Conservation (phyloP, 768 basidiomycete species). For the Tylopilus subfusipes region DNA sequence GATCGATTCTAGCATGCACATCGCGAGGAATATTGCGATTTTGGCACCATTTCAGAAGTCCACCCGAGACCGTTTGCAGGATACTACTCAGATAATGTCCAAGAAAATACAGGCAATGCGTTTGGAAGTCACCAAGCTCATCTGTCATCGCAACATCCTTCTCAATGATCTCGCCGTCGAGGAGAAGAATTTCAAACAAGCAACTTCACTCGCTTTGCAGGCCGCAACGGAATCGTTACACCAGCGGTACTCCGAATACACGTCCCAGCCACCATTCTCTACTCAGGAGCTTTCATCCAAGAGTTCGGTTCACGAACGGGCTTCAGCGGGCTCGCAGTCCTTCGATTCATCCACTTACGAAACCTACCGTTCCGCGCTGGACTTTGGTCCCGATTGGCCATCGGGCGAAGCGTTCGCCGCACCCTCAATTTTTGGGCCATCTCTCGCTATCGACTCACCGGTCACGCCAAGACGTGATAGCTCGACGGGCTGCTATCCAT, state of each 20-base stretch:
- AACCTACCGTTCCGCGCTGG: slow-evolving; percentile 68
- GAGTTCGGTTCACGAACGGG: slow-evolving; percentile 12
- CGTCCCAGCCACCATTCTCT: slow-evolving; percentile 35
- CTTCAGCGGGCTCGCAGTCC: slow-evolving; percentile 13
- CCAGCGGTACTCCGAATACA: slow-evolving; percentile 34
- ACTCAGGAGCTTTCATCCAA: slow-evolving; percentile 24
- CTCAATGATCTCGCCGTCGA: slow-evolving; percentile 72
- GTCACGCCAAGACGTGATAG: slow-evolving; percentile 27
- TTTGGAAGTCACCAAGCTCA: slow-evolving; percentile 66
- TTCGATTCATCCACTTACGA: slow-evolving; percentile 50
- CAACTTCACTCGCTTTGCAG: slow-evolving; percentile 68
- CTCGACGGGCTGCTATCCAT: slow-evolving; percentile 33
- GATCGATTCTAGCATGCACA: slow-evolving; percentile 65
- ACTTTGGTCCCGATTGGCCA: slow-evolving; percentile 50
- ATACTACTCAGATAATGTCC: slow-evolving; percentile 57
- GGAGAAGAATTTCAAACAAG: slow-evolving; percentile 58
- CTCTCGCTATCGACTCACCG: slow-evolving; percentile 36
- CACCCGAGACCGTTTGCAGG: slow-evolving; percentile 72
- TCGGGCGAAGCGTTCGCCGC: slow-evolving; percentile 36
- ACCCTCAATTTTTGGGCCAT: slow-evolving; percentile 32
- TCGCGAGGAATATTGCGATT: slow-evolving; percentile 77
- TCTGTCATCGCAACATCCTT: slow-evolving; percentile 76
- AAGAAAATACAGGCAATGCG: slow-evolving; percentile 64
- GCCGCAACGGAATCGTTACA: slow-evolving; percentile 68
- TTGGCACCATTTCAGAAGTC: slow-evolving; percentile 85